phyloP scores from a whole-genome alignment of 1,284 basidiomycete species.

The Termitomyces sp. region DNA sequence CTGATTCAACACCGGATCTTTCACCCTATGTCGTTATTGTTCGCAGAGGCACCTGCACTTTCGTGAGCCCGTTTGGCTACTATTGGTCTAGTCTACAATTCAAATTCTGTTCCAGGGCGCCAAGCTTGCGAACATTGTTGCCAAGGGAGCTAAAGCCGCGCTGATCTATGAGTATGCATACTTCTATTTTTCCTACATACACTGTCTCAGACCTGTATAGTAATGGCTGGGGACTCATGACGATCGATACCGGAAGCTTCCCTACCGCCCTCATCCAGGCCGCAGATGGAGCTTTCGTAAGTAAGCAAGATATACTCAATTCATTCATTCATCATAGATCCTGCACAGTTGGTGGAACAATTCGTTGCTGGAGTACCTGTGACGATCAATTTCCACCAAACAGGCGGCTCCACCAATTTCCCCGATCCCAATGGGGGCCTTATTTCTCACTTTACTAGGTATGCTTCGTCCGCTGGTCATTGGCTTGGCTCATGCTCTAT shows the following conservation, averaged over 20 bases:
- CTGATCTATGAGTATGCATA: constrained; percentile 50
- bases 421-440: constrained; percentile 48
- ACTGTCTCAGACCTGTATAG: no score
- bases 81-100: not conserved
- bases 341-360: constrained; percentile 33
- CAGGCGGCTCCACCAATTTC: constrained; percentile 30
- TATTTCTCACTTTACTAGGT: constrained; percentile 48
- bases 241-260: constrained; percentile 32
- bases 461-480: not conserved
- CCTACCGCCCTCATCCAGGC: constrained; percentile 39
- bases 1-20: constrained; percentile 44
- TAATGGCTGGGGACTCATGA: no score
- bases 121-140: constrained; percentile 45
- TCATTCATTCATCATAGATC: not conserved
- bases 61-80: constrained; percentile 27
- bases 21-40: constrained; percentile 43
- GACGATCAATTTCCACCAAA: constrained; percentile 48
- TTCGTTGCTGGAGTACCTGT: constrained; percentile 32
- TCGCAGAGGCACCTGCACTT: constrained; percentile 48
- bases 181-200: no score
- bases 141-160: constrained; percentile 43
- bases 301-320: constrained; percentile 11
- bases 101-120: constrained; percentile 24
- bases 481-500: not conserved
- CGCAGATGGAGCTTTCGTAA: constrained; percentile 29